Conservation (phyloP, 148 eudicot species). For the Rhododendron mucronatum region DNA sequence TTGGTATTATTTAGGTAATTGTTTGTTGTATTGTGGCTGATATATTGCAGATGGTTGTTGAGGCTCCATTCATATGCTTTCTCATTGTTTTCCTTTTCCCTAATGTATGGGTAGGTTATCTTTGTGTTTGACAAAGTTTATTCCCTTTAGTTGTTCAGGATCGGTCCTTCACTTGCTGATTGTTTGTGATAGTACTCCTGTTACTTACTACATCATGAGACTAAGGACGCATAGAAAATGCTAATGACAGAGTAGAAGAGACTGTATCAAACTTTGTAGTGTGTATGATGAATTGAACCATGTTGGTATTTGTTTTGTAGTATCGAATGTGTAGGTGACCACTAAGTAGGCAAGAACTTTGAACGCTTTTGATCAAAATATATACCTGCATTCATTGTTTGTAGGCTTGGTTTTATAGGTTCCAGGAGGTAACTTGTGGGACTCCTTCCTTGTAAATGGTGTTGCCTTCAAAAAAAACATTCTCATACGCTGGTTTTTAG, state of each 20-base stretch:
- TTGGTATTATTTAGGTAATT: too few species aligned
- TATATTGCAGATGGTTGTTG: too few species aligned
- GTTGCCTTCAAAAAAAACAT: constrained; percentile 98
- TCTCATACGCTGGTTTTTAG: constrained; percentile 98
- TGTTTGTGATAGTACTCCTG: too few species aligned
- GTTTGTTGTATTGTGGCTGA: too few species aligned
- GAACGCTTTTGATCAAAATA: not conserved
- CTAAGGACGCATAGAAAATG: not conserved
- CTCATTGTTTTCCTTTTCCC: too few species aligned
- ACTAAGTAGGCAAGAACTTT: not conserved
- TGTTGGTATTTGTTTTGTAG: not conserved
- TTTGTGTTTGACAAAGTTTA: too few species aligned
- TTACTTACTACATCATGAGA: not conserved
- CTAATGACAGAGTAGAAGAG: not conserved
- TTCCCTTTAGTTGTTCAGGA: too few species aligned
- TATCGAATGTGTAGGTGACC: not conserved
- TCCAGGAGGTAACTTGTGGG: constrained; percentile 97
- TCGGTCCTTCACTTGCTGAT: too few species aligned
- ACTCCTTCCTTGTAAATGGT: constrained; percentile 78
- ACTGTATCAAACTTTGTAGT: not conserved
- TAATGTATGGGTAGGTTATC: too few species aligned
- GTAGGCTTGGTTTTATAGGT: constrained; percentile 45
- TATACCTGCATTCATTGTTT: not conserved
- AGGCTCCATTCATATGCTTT: too few species aligned
- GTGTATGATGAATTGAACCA: not conserved